phyloP scores from a whole-genome alignment of 352 stramenopile genomes.

The Globisporangium cylindrosporum region DNA sequence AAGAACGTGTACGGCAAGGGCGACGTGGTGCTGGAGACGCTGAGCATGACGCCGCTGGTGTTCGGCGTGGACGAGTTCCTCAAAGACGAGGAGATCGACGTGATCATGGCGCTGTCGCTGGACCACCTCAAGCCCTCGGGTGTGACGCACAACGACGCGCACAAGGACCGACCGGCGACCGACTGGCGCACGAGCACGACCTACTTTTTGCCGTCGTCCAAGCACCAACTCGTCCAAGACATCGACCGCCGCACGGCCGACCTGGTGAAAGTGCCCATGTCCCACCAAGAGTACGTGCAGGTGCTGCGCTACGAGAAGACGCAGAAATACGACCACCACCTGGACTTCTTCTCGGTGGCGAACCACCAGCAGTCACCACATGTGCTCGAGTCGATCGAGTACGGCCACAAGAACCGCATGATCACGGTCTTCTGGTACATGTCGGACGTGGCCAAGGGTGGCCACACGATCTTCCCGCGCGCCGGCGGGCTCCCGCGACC shows the following conservation, averaged over 20 bases:
- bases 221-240: constrained; percentile 36
- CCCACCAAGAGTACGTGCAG: constrained; percentile 68
- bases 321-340: constrained; percentile 71
- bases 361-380: constrained; percentile 33
- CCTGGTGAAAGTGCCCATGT: constrained; percentile 48
- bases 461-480: constrained; percentile 67
- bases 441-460: constrained; percentile 62
- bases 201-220: constrained; percentile 56
- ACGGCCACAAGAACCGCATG: constrained; percentile 75
- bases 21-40: constrained; percentile 52
- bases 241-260: constrained; percentile 63
- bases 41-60: constrained; percentile 61
- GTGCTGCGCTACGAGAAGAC: constrained; percentile 64
- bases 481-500: constrained; percentile 41
- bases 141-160: constrained; percentile 50
- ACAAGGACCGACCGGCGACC: constrained; percentile 54
- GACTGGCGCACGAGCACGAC: constrained; percentile 76
- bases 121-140: constrained; percentile 52
- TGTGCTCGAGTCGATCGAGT: constrained; percentile 47
- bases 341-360: constrained; percentile 51
- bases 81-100: constrained; percentile 64
- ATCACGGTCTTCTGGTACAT: constrained; percentile 86
- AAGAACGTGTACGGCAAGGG: constrained; percentile 36
- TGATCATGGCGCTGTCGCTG: constrained; percentile 61
- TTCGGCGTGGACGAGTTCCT: constrained; percentile 74